Evolutionary conservation across 78 protist species (phyloP).

Genomic region (Dictyostelium citrinum): DNA sequence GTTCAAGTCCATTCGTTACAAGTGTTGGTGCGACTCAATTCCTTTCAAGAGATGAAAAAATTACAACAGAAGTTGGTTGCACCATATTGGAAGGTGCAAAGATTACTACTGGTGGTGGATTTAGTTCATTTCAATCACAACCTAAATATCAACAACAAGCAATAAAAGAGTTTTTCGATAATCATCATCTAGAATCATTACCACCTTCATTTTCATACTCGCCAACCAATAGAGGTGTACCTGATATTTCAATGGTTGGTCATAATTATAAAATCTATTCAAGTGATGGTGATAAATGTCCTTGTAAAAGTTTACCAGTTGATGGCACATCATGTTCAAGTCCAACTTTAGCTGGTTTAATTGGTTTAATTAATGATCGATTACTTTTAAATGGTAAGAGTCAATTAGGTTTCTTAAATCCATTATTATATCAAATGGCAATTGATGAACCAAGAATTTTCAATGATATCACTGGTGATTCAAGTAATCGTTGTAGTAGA

Average conservation of each 20-base stretch:
- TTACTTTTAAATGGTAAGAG: constrained; percentile 18
- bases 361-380: constrained; percentile 67
- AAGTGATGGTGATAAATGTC: background rate
- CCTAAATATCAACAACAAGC: constrained; percentile 32
- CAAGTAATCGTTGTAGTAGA: constrained; percentile 32
- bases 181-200: background rate
- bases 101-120: constrained; percentile 79
- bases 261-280: constrained; percentile 25
- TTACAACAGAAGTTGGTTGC: constrained; percentile 34
- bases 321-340: constrained; percentile 82
- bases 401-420: constrained; percentile 89
- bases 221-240: constrained; percentile 35
- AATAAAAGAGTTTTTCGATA: background rate
- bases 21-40: constrained; percentile 70
- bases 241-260: constrained; percentile 46
- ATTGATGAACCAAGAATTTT: constrained; percentile 14
- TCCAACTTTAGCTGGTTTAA: constrained; percentile 75
- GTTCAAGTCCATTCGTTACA: constrained; percentile 67
- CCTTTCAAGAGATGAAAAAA: background rate
- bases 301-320: constrained; percentile 1
- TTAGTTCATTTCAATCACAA: constrained; percentile 51
- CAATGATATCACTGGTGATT: constrained; percentile 73
- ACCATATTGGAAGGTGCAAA: constrained; percentile 24
- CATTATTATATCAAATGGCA: constrained; percentile 63
- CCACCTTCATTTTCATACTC: constrained; percentile 11